Percentiles rank a stretch among this genome's conserved stretches.
These are phyloP conservation scores for Globisporangium middletonii DNA, from an alignment of 352 stramenopile species.

Conservation along the genomic window DNA sequence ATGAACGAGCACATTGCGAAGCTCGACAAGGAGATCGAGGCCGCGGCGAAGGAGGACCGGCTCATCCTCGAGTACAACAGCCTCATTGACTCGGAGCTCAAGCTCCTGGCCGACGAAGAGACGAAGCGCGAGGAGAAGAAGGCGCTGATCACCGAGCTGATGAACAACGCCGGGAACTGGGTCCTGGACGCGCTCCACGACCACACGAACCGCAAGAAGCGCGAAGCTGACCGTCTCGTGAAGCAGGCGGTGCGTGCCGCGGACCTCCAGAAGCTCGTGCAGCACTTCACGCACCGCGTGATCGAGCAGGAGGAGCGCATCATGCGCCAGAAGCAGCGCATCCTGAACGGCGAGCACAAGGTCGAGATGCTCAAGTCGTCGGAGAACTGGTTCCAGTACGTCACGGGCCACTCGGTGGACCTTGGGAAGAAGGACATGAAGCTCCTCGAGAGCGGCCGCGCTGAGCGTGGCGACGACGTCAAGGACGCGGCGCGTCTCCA, in stretches of 20 bases:
- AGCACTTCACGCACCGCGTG: slow-evolving; percentile 87
- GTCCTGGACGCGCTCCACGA: slow-evolving; percentile 77
- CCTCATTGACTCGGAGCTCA: slow-evolving; percentile 67
- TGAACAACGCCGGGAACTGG: slow-evolving; percentile 87
- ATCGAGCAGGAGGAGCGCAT: slow-evolving; percentile 88
- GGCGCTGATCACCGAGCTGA: slow-evolving; percentile 72
- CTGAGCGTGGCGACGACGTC: slow-evolving; percentile 64
- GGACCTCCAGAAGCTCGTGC: slow-evolving; percentile 82
- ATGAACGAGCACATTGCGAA: slow-evolving; percentile 83
- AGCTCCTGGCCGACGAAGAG: slow-evolving; percentile 74
- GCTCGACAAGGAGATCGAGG: slow-evolving; percentile 72
- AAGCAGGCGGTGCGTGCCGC: slow-evolving; percentile 78
- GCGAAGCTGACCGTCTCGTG: slow-evolving; percentile 77
- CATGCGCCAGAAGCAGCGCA: slow-evolving; percentile 88
- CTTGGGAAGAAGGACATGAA: slow-evolving; percentile 84
- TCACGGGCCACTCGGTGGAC: slow-evolving; percentile 67
- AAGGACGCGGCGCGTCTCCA: slow-evolving; percentile 77
- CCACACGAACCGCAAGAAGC: slow-evolving; percentile 86
- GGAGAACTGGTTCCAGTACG: slow-evolving; percentile 88
- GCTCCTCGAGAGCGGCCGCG: slow-evolving; percentile 59
- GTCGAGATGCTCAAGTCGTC: slow-evolving; percentile 88
- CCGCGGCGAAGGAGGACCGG: slow-evolving; percentile 56
- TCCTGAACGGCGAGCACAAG: slow-evolving; percentile 87
- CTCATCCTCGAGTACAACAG: slow-evolving; percentile 75
- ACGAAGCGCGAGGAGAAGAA: slow-evolving; percentile 88